A percentile compares a stretch with the other conserved stretches of the same genome.
Conservation (phyloP, 108 stramenopile genomes). For the Schizochytrium sp. region DNA sequence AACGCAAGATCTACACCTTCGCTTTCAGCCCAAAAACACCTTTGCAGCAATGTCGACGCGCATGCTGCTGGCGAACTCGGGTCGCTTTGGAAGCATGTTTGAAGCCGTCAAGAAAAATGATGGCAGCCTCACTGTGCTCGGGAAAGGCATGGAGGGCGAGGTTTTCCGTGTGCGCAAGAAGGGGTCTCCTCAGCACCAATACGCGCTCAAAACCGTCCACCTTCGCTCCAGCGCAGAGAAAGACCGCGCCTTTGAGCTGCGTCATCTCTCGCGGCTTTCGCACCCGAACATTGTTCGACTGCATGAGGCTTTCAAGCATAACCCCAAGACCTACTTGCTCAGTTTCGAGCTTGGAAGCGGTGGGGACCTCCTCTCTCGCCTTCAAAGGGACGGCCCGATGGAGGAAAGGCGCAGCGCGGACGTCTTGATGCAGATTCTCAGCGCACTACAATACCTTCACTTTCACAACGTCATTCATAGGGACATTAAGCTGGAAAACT, state of each 20-base stretch:
- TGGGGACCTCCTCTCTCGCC: neutral
- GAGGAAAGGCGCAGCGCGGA: neutral
- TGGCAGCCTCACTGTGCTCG: neutral
- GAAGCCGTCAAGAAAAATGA: neutral
- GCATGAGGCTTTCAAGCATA: neutral
- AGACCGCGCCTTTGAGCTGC: neutral
- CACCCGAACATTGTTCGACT: neutral
- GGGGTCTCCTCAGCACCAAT: neutral
- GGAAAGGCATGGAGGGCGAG: neutral
- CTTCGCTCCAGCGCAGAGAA: neutral
- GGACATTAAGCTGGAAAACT: conserved; percentile 36
- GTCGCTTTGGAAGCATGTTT: neutral
- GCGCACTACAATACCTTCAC: conserved; percentile 86
- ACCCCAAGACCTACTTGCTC: neutral
- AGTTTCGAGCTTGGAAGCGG: neutral
- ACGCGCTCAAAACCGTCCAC: neutral
- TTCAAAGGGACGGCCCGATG: neutral
- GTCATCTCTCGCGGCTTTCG: neutral
- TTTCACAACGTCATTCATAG: conserved; percentile 38
- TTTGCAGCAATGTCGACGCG: neutral
- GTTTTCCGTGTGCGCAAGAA: neutral
- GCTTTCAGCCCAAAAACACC: neutral
- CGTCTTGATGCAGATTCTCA: conserved; percentile 64
- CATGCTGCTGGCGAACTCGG: neutral
- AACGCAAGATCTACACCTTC: neutral